phyloP scores from a whole-genome alignment of 306 rosid genomes.

The Mimosa pudica region DNA sequence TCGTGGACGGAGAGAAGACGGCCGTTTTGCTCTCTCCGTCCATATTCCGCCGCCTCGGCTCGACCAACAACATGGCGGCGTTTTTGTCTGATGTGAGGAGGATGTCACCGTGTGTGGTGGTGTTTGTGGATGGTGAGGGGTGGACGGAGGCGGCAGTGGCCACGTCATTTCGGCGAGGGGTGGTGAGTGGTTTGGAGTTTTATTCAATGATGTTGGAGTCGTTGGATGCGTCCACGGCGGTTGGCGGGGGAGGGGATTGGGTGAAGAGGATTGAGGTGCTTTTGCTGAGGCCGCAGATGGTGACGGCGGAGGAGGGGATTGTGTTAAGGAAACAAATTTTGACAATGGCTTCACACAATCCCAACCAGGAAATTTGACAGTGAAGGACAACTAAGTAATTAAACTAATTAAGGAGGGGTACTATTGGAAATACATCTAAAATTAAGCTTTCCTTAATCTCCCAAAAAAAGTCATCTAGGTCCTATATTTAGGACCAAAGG shows the following conservation, averaged over 20 bases:
- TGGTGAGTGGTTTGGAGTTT: constrained; percentile 63
- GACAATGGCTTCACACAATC: too few species aligned
- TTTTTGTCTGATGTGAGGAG: constrained; percentile 60
- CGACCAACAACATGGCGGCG: constrained; percentile 33
- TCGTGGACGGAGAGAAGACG: constrained; percentile 69
- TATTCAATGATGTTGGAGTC: constrained; percentile 80
- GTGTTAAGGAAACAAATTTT: constrained; percentile 7
- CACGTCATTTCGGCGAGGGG: constrained; percentile 67
- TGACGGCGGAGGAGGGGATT: constrained; percentile 66
- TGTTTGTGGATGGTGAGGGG: constrained; percentile 77
- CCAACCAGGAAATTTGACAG: too few species aligned
- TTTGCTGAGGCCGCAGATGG: constrained; percentile 60
- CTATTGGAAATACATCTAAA: too few species aligned
- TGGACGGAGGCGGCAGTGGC: constrained; percentile 51
- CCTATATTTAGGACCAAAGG: background rate
- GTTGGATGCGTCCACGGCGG: constrained; percentile 60
- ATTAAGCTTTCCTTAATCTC: too few species aligned
- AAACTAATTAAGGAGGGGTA: too few species aligned
- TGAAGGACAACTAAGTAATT: too few species aligned
- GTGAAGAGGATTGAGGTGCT: constrained; percentile 65
- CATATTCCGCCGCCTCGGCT: constrained; percentile 62
- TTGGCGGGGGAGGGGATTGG: constrained; percentile 58
- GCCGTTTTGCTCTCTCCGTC: constrained; percentile 71
- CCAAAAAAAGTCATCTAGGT: too few species aligned
- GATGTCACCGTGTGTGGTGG: constrained; percentile 61